These are phyloP conservation scores for Cucumis sativus DNA, from an alignment of 306 rosid species.

Conservation along the genomic window DNA sequence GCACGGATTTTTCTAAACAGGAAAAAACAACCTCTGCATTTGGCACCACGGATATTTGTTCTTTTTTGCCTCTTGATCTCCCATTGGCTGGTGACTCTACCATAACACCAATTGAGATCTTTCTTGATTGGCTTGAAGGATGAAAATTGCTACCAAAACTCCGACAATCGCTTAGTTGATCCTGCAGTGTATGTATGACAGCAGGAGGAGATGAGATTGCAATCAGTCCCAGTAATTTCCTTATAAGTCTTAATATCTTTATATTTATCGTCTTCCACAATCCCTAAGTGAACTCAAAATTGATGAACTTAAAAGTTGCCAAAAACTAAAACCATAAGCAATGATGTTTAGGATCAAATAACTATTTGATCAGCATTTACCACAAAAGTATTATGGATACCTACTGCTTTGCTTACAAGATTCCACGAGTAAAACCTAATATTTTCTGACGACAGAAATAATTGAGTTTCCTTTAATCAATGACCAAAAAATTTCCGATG, in stretches of 20 bases:
- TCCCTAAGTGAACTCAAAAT: background rate
- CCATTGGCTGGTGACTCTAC: conserved; percentile 35
- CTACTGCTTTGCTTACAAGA: background rate
- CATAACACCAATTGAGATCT: conserved; percentile 80
- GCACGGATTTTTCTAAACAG: conserved; percentile 18
- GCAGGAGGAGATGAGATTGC: background rate
- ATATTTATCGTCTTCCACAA: background rate
- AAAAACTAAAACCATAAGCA: background rate
- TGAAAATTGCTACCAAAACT: conserved; percentile 51
- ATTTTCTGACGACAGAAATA: background rate
- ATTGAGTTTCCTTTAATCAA: background rate
- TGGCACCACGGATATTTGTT: conserved; percentile 18
- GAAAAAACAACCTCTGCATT: conserved; percentile 29
- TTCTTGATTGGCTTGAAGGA: conserved; percentile 71
- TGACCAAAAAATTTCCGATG: background rate
- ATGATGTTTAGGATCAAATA: background rate
- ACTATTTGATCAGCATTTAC: background rate
- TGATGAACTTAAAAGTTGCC: background rate
- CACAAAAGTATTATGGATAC: background rate
- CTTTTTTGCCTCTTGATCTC: conserved; percentile 29
- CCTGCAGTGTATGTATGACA: conserved; percentile 31
- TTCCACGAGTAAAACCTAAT: background rate
- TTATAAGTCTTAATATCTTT: background rate
- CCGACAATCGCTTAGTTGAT: conserved; percentile 33
- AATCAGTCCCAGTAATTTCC: background rate